Evolutionary conservation across 1,139 yeast genomes (phyloP), one percentile per base, ranked within the genome.

Genomic region (Arxiozyma bovina): DNA sequence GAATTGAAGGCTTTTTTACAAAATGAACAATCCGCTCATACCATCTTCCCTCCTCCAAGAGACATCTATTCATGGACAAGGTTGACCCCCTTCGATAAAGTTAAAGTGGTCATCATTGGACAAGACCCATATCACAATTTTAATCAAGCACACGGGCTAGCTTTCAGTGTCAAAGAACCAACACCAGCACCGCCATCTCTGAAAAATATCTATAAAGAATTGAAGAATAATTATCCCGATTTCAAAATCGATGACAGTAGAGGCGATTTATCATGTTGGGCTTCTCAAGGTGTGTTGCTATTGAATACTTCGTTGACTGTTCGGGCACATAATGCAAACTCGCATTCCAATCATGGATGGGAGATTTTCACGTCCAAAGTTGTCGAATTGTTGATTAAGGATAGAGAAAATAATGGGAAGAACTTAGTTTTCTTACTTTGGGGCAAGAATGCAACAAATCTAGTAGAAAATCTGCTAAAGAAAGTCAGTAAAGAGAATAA

Each of bases 131-230:
- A 93, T 67, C 99, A 94, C 69, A 90, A 90, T 66, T 72, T 71
- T 62, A 87, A 87, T 65, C 99, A 93, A 69, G 99, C 99, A 0
- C 99, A 93, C 65, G 99, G 99, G 0, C 74, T 93, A 34, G 98
- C 99, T 5, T 93, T 93, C 64, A 86, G 95, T 15, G 99, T 93
- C 1, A 76, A 82, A 51, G 85, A 87, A 41, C 96, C 96, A 2
- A 83, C 89, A 1, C 80, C 75, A 5, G 81, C 96, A 0, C 99
- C 99, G 1, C 99, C 99, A 1, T 89, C 97, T 1, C 74, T 93
- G 59, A 76, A 81, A 53, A 93, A 93, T 66, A 94, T 93, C 55
- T 94, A 85, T 74, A 93, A 90, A 66, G 84, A 89, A 17, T 71
- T 93, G 20, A 73, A 77, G 53, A 95, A 90, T 67, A 67, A 68